Conservation (phyloP, 805 yeast species). For the Spathaspora hagerdaliae region DNA sequence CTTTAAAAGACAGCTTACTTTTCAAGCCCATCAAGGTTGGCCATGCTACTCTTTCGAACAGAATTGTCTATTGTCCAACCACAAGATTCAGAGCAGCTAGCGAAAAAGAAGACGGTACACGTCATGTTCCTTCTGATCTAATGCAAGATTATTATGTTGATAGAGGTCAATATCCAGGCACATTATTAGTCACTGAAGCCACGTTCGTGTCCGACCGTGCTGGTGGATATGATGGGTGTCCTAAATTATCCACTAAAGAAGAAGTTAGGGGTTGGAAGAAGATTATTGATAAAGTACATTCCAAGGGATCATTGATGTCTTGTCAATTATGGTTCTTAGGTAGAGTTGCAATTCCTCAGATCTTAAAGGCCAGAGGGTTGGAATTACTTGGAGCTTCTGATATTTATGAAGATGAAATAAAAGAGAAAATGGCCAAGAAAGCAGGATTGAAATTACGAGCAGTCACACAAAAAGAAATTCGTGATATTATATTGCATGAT, state of each 20-base stretch:
- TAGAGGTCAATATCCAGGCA: conserved; percentile 27
- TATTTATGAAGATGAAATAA: conserved; percentile 11
- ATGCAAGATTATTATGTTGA: conserved; percentile 24
- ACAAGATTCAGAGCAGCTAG: conserved; percentile 20
- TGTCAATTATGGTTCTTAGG: conserved; percentile 56
- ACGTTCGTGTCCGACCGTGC: conserved; percentile 25
- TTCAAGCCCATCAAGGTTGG: conserved; percentile 36
- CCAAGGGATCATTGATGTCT: conserved; percentile 36
- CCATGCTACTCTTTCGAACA: conserved; percentile 13
- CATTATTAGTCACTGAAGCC: conserved; percentile 30
- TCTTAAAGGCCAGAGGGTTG: conserved; percentile 19
- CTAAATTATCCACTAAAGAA: conserved; percentile 46
- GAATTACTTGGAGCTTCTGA: conserved; percentile 15
- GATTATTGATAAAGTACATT: conserved; percentile 44
- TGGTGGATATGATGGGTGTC: conserved; percentile 41
- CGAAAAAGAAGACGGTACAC: conserved; percentile 4
- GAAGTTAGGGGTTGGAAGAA: conserved; percentile 51
- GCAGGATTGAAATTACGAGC: conserved; percentile 15
- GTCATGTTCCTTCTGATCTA: conserved; percentile 25
- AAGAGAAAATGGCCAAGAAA: conserved; percentile 8
- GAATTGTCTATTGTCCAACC: conserved; percentile 22
- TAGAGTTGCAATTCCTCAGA: conserved; percentile 27
- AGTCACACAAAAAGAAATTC: conserved; percentile 18
- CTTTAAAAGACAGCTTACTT: conserved; percentile 12
- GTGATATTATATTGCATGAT: conserved; percentile 13